Conservation (phyloP, 2,329 filamentous ascomycete genomes). For the Penicillium sp. region DNA sequence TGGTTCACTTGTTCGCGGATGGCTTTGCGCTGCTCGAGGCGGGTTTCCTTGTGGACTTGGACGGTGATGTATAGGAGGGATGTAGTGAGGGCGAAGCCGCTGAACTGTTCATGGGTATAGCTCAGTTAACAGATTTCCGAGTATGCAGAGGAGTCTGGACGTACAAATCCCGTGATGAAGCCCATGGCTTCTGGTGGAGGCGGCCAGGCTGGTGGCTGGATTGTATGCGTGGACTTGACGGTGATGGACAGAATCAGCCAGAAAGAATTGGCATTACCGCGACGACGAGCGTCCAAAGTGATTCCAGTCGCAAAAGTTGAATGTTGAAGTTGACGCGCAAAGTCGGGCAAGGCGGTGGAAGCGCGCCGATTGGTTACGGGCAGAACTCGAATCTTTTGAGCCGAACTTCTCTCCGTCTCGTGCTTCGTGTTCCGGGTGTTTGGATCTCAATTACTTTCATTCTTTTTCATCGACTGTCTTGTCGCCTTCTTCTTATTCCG, state of each 20-base stretch:
- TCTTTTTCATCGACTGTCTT: not conserved
- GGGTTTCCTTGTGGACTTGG: slow-evolving; percentile 67
- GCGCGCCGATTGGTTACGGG: slow-evolving; percentile 36
- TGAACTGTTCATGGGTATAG: slow-evolving; percentile 53
- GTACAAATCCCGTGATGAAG: slow-evolving; percentile 71
- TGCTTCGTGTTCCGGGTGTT: not conserved
- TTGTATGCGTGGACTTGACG: not conserved
- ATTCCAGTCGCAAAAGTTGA: not conserved
- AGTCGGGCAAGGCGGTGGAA: slow-evolving; percentile 23
- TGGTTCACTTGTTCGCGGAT: slow-evolving; percentile 46
- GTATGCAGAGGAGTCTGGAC: slow-evolving; percentile 30
- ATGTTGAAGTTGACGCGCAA: slow-evolving; percentile 16
- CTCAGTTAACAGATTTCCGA: slow-evolving; percentile 7
- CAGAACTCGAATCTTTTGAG: slow-evolving; percentile 35
- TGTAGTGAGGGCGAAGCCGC: slow-evolving; percentile 73
- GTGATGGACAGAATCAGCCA: not conserved
- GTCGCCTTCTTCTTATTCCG: not conserved
- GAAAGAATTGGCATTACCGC: not conserved
- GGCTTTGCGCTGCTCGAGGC: slow-evolving; percentile 48
- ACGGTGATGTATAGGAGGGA: slow-evolving; percentile 70
- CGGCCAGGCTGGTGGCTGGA: not conserved
- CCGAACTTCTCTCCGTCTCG: slow-evolving; percentile 6
- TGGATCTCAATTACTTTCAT: slow-evolving; percentile 1
- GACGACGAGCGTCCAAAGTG: not conserved
- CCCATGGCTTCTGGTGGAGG: slow-evolving; percentile 56